Evolutionary conservation across 495 filamentous ascomycete species (phyloP).

Genomic region (Penicillium waksmanii): DNA sequence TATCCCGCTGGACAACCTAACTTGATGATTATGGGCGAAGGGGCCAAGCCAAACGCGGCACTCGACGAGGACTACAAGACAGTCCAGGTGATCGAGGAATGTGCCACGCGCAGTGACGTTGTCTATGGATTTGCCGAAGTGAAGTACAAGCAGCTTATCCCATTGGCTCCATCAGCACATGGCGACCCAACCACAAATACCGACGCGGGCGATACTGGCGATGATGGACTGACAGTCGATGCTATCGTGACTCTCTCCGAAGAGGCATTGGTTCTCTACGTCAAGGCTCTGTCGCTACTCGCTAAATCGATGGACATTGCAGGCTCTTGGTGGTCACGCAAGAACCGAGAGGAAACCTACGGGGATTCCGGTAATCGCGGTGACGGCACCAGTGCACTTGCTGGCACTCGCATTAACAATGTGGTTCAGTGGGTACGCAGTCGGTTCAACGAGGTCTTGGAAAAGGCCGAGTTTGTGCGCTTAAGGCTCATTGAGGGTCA

Average conservation of each 20-base stretch:
- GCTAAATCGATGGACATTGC: conserved; percentile 97
- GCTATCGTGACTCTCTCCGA: conserved; percentile 86
- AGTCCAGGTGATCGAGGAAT: conserved; percentile 83
- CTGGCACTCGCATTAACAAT: conserved; percentile 81
- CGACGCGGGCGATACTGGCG: conserved; percentile 31
- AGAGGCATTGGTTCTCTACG: conserved; percentile 93
- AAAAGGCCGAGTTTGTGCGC: conserved; percentile 91
- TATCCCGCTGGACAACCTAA: conserved; percentile 72
- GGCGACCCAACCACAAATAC: conserved; percentile 49
- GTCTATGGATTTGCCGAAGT: conserved; percentile 97
- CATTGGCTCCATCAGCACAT: conserved; percentile 74
- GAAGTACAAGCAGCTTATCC: conserved; percentile 95
- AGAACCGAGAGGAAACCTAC: conserved; percentile 67
- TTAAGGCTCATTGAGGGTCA: conserved; percentile 87
- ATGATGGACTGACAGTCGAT: conserved; percentile 72
- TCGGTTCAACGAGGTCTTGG: conserved; percentile 94
- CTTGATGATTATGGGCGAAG: conserved; percentile 68
- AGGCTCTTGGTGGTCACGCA: conserved; percentile 86
- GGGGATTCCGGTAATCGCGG: conserved; percentile 46
- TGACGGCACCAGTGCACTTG: conserved; percentile 52
- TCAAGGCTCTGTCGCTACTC: conserved; percentile 86
- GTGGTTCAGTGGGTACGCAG: conserved; percentile 92
- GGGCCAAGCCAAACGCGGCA: conserved; percentile 55
- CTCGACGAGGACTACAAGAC: conserved; percentile 81
- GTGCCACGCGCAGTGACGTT: conserved; percentile 88